phyloP scores from a whole-genome alignment of 1,284 basidiomycete species.

The Sphagnurus paluster region DNA sequence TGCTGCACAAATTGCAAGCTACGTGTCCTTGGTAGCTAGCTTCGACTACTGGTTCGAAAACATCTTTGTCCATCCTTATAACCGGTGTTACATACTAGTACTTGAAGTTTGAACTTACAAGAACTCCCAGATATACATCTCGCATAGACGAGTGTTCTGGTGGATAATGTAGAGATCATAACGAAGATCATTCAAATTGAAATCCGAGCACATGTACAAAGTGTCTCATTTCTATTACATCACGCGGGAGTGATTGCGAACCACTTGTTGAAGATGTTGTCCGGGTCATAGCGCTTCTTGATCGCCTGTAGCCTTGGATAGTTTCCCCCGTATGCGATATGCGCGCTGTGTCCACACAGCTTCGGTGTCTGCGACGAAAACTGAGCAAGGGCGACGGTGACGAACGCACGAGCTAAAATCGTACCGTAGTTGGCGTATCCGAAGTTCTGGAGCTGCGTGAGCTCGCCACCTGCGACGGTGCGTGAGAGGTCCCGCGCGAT shows the following conservation, averaged over 20 bases:
- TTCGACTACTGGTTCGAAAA: too few species aligned
- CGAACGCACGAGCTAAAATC: not conserved
- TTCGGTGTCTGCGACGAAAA: not conserved
- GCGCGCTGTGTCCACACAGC: constrained; percentile 14
- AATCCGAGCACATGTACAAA: too few species aligned
- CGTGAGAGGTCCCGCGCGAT: constrained; percentile 27
- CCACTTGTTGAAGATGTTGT: constrained; percentile 54
- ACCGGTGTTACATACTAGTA: too few species aligned
- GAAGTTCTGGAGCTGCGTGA: constrained; percentile 23
- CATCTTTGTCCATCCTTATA: too few species aligned
- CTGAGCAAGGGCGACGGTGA: not conserved
- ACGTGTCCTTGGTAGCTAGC: too few species aligned
- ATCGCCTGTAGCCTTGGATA: constrained; percentile 50
- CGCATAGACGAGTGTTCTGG: too few species aligned
- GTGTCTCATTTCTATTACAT: not conserved
- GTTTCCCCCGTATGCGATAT: constrained; percentile 42
- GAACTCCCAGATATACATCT: too few species aligned
- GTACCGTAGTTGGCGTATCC: constrained; percentile 41
- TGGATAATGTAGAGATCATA: too few species aligned
- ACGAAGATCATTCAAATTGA: too few species aligned
- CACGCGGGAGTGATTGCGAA: constrained; percentile 36
- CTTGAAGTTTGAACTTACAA: too few species aligned
- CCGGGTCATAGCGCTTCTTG: too few species aligned
- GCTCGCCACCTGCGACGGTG: constrained; percentile 25
- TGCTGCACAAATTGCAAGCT: too few species aligned